phyloP scores from a whole-genome alignment of 2,329 filamentous ascomycete species.

The Colletotrichum neosansevieriae region DNA sequence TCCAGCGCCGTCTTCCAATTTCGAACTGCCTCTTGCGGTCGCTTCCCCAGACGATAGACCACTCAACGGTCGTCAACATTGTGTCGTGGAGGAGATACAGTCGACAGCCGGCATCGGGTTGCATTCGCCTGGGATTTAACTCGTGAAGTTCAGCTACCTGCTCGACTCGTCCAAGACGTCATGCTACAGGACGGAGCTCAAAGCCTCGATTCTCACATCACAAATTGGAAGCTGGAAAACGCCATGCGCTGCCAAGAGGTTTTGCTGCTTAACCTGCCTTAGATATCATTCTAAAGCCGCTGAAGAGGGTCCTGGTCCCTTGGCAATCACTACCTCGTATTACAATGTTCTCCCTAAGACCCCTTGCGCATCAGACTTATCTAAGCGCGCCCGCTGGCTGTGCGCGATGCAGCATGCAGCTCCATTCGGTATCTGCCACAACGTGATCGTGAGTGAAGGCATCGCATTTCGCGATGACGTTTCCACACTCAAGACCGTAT shows the following conservation, averaged over 20 bases:
- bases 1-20: neutral
- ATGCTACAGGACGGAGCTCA: neutral
- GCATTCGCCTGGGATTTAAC: constrained; percentile 2
- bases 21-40: neutral
- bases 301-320: constrained; percentile 11
- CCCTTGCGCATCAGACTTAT: neutral
- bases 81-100: neutral
- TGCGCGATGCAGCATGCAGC: constrained; percentile 3
- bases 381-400: constrained; percentile 12
- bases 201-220: neutral
- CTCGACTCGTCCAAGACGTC: constrained; percentile 7
- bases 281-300: too few relatives aligned
- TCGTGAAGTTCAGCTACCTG: constrained; percentile 8
- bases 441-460: neutral
- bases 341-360: neutral
- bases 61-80: neutral
- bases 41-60: neutral
- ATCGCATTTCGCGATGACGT: neutral
- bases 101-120: neutral
- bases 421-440: constrained; percentile 1
- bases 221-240: constrained; percentile 4
- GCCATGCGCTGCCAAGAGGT: constrained; percentile 7
- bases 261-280: too few relatives aligned
- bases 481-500: neutral
- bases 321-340: constrained; percentile 17